A percentile compares a stretch with the other conserved stretches of the same genome.
phyloP scores from a whole-genome alignment of 306 rosid species.

The Boehmeria nivea region DNA sequence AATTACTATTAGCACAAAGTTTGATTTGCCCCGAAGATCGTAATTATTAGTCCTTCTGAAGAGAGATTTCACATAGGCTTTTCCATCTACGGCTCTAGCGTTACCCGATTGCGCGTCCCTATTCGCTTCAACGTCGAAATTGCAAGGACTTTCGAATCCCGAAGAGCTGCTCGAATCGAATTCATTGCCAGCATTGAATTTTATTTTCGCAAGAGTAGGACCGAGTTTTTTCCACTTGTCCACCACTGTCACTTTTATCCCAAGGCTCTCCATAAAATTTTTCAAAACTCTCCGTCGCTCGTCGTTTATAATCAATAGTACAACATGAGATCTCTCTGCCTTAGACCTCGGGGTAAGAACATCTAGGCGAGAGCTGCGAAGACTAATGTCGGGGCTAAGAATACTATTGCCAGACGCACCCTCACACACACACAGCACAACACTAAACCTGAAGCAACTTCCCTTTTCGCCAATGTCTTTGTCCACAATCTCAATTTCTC shows the following conservation, averaged over 20 bases:
- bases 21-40: constrained; percentile 12
- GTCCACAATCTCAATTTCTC: constrained; percentile 64
- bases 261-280: constrained; percentile 36
- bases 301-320: constrained; percentile 24
- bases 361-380: constrained; percentile 25
- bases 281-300: constrained; percentile 16
- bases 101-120: constrained; percentile 4
- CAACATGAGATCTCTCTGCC: constrained; percentile 39
- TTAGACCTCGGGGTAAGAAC: too few relatives aligned
- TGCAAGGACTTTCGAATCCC: constrained; percentile 1
- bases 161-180: not conserved
- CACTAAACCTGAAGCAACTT: constrained; percentile 68
- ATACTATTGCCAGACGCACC: too few relatives aligned
- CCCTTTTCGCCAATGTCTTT: constrained; percentile 61
- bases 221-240: constrained; percentile 29
- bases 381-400: constrained; percentile 27
- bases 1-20: constrained; percentile 26
- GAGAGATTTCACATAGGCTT: too few relatives aligned
- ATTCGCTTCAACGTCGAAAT: constrained; percentile 21
- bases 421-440: too few relatives aligned
- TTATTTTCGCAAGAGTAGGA: constrained; percentile 16
- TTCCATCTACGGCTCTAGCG: too few relatives aligned
- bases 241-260: constrained; percentile 22
- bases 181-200: not conserved
- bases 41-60: not conserved